Base-by-base conservation (phyloP, 1,139 yeast species). In the Yamadazyma aaseri region DNA sequence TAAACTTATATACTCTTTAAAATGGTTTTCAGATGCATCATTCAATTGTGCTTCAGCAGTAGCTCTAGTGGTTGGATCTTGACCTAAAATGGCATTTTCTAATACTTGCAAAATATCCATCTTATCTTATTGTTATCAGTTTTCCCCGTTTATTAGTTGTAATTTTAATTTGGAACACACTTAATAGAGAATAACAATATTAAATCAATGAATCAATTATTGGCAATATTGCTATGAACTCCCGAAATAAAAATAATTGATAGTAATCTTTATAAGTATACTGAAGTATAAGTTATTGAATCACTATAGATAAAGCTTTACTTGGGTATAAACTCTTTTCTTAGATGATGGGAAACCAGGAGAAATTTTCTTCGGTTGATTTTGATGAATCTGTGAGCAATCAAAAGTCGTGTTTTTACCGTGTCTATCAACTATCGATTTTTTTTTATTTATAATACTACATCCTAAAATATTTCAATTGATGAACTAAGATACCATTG, bases 41-140 rank as follows among this genome's bases (percentile, higher is more conserved):
- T 72, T 73, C 51, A 92, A 75, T 60, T 86, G 87, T 33, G 77
- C 71, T 60, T 87, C 96, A 40, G 97, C 96, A 47, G 77, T 77
- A 25, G 81, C 65, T 62, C 97, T 81, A 49, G 77, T 77, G 42
- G 70, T 64, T 35, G 85, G 81, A 60, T 86, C 82, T 13, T 70
- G 75, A 51, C 71, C 74, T 49, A 81, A 64, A 55, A 85, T 76
- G 41, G 96, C 95, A 54, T 82, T 81, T 58, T 86, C 94, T 54
- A 87, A 76, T 41, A 84, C 69, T 50, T 75, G 74, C 46, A 81
- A 79, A 55, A 86, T 79, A 61, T 86, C 87, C 82, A 80, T 80
- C 17, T 12, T 30, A 14, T 9, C 11, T 13, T 22, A 22, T 22
- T 22, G n/a, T 7, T 10, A n/a, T n/a, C n/a, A n/a, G n/a, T n/a